phyloP scores from a whole-genome alignment of 148 eudicot genomes.

The Nepenthes gracilis region DNA sequence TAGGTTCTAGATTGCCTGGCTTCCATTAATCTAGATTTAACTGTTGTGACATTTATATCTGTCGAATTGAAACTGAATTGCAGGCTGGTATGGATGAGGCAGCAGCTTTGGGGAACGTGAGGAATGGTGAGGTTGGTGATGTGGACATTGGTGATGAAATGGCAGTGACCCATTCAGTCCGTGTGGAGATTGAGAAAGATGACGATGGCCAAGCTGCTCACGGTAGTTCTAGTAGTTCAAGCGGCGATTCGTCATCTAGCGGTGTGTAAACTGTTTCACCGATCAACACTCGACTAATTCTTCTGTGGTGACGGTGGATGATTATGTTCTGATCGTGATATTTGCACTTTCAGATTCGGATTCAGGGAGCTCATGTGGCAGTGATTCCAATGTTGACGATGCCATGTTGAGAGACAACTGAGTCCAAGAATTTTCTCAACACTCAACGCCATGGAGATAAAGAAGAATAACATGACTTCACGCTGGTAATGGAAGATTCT shows the following conservation, averaged over 20 bases:
- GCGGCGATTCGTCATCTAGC: conserved; percentile 82
- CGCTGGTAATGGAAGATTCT: too few species aligned
- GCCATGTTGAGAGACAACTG: conserved; percentile 52
- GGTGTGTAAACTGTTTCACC: conserved; percentile 32
- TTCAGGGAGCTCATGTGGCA: conserved; percentile 78
- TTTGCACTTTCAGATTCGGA: conserved; percentile 55
- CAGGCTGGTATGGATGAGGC: conserved; percentile 49
- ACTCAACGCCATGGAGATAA: not conserved
- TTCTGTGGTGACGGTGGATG: not conserved
- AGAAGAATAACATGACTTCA: too few species aligned
- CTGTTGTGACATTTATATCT: not conserved
- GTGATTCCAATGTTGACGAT: conserved; percentile 88
- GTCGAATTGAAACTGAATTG: conserved; percentile 1
- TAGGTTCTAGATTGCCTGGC: too few species aligned
- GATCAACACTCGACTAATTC: too few species aligned
- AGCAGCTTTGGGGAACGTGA: not conserved
- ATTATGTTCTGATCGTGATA: too few species aligned
- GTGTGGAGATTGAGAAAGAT: conserved; percentile 78
- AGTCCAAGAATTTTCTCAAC: conserved; percentile 21
- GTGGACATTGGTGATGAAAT: conserved; percentile 83
- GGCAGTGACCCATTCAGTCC: conserved; percentile 57
- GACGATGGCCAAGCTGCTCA: conserved; percentile 21
- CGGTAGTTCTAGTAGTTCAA: conserved; percentile 48
- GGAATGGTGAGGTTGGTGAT: conserved; percentile 40
- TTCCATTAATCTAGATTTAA: too few species aligned